Evolutionary conservation across 805 yeast genomes (phyloP).

Genomic region (Saturnispora hagleri): DNA sequence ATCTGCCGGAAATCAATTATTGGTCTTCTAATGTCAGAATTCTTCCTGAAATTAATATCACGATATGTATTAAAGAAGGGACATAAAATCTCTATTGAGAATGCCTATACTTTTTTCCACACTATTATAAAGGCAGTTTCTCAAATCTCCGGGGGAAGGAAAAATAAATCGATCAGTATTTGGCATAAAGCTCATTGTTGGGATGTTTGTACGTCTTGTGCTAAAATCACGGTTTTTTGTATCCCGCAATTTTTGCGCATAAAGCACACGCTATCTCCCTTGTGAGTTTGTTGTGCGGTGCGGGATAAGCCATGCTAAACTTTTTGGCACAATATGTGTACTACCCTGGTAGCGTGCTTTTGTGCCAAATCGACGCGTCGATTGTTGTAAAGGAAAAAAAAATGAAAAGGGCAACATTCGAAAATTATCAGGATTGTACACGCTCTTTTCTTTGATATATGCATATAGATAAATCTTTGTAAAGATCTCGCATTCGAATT

Average conservation of each 20-base stretch:
- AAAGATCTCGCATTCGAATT: neutral
- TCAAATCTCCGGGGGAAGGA: neutral
- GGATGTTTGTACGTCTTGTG: no score
- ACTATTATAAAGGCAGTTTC: neutral
- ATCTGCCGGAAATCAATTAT: neutral
- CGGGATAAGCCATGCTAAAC: no score
- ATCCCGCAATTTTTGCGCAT: neutral
- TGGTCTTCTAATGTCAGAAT: neutral
- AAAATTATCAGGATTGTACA: neutral
- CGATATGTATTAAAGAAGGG: neutral
- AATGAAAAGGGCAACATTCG: neutral
- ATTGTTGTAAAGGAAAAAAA: no score
- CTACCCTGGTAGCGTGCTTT: neutral
- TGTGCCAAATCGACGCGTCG: neutral
- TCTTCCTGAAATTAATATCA: neutral
- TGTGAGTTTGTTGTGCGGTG: neutral
- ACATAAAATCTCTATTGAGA: neutral
- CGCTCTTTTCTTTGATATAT: neutral
- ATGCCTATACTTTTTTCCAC: neutral
- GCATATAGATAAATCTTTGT: neutral
- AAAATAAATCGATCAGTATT: neutral
- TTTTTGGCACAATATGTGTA: neutral
- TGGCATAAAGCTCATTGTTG: neutral
- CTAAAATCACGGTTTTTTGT: neutral
- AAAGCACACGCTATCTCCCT: neutral